Evolutionary conservation across 306 rosid species (phyloP).

Genomic region (Vigna trinervia): DNA sequence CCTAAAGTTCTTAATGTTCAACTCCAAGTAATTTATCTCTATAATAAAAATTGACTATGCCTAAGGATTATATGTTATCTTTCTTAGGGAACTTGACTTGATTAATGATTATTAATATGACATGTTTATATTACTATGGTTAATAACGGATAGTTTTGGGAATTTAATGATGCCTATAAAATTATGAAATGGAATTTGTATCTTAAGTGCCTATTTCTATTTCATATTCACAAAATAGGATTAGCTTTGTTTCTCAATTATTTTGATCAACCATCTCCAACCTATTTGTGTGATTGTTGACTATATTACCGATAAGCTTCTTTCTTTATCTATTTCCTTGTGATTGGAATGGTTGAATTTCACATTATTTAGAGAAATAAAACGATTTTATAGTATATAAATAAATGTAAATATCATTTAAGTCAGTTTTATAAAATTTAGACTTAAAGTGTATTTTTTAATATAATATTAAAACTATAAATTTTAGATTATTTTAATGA

Average conservation of each 20-base stretch:
- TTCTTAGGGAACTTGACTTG: slow-evolving; percentile 4
- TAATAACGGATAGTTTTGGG: neutral
- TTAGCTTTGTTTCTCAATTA: neutral
- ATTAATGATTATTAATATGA: neutral
- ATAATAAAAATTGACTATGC: slow-evolving; percentile 14
- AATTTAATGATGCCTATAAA: neutral
- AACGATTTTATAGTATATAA: too few species aligned
- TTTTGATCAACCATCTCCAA: neutral
- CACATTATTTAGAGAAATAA: too few species aligned
- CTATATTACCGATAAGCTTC: neutral
- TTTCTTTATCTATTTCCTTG: neutral
- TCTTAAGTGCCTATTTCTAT: neutral
- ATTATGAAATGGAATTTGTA: neutral
- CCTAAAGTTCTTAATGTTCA: neutral
- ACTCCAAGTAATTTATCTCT: slow-evolving; percentile 38
- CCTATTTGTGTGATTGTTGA: neutral
- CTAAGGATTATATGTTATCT: neutral
- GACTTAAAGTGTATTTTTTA: too few species aligned
- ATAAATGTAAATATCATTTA: too few species aligned
- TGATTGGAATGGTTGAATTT: neutral
- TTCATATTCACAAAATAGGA: neutral
- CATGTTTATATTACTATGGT: slow-evolving; percentile 14
- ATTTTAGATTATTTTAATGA: too few species aligned
- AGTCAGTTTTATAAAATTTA: too few species aligned
- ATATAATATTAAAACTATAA: too few species aligned